Percentiles rank a stretch among this genome's conserved stretches.
phyloP scores from a whole-genome alignment of 2,329 filamentous ascomycete genomes.

The Cladorrhinum sp. region DNA sequence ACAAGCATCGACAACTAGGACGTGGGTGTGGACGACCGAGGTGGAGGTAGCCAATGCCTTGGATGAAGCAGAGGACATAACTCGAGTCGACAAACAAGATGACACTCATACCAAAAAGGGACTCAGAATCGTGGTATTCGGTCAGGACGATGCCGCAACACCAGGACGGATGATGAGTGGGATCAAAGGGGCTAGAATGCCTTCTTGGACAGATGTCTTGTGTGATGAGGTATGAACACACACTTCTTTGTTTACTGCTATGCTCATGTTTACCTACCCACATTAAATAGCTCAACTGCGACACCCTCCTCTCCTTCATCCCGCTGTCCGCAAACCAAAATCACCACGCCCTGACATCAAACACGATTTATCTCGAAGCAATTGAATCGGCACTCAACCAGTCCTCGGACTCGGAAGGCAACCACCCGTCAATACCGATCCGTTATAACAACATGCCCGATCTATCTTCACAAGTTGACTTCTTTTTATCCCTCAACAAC shows the following conservation, averaged over 20 bases:
- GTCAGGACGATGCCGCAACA: constrained; percentile 47
- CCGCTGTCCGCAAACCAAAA: constrained; percentile 33
- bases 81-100: constrained; percentile 7
- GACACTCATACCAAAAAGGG: constrained; percentile 29
- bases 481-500: constrained; percentile 42
- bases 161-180: constrained; percentile 26
- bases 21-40: constrained; percentile 18
- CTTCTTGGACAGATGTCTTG: constrained; percentile 47
- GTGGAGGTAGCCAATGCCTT: constrained; percentile 1
- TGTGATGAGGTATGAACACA: constrained; percentile 44
- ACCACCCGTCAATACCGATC: constrained; percentile 45
- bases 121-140: constrained; percentile 52
- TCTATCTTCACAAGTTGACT: constrained; percentile 42
- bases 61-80: background rate
- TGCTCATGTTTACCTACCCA: constrained; percentile 11
- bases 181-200: constrained; percentile 21
- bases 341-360: constrained; percentile 52
- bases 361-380: constrained; percentile 49
- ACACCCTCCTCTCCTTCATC: constrained; percentile 45
- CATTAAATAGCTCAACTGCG: constrained; percentile 44
- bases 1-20: constrained; percentile 15
- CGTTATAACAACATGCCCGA: constrained; percentile 40
- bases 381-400: constrained; percentile 32
- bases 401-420: constrained; percentile 34
- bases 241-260: background rate